These are phyloP conservation scores for Nyssa sinensis DNA, from an alignment of 148 eudicot species.

Conservation along the genomic window DNA sequence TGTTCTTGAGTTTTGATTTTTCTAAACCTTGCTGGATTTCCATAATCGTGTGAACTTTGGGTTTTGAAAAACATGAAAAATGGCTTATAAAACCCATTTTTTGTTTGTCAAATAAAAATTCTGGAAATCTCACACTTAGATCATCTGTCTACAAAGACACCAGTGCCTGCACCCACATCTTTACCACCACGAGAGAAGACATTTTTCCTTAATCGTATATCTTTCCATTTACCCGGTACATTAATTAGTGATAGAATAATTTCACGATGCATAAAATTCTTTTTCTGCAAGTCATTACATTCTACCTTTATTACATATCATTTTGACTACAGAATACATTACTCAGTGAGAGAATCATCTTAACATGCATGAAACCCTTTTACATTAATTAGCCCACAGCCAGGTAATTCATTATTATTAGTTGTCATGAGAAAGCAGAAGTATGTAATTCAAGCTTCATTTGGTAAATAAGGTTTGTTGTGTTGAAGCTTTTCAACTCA, in stretches of 20 bases:
- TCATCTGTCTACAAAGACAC: background rate
- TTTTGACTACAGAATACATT: too few relatives aligned
- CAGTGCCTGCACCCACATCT: background rate
- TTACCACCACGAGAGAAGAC: background rate
- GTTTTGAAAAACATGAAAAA: background rate
- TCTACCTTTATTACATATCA: too few relatives aligned
- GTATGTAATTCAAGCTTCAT: constrained; percentile 6
- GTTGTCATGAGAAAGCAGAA: background rate
- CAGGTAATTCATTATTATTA: background rate
- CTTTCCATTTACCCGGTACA: too few relatives aligned
- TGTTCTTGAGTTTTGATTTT: background rate
- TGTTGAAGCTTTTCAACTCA: constrained; percentile 23
- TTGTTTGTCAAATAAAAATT: too few relatives aligned
- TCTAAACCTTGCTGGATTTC: background rate
- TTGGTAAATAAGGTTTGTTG: constrained; percentile 2
- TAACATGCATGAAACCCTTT: too few relatives aligned
- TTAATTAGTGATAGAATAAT: background rate
- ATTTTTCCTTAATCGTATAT: background rate
- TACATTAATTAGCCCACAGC: too few relatives aligned
- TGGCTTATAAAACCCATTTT: too few relatives aligned
- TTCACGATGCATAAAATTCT: background rate
- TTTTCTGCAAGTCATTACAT: background rate
- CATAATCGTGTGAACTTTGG: background rate
- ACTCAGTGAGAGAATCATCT: too few relatives aligned
- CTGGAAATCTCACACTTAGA: background rate